Conservation (phyloP, 2,329 filamentous ascomycete species). For the Cercospora sojina region DNA sequence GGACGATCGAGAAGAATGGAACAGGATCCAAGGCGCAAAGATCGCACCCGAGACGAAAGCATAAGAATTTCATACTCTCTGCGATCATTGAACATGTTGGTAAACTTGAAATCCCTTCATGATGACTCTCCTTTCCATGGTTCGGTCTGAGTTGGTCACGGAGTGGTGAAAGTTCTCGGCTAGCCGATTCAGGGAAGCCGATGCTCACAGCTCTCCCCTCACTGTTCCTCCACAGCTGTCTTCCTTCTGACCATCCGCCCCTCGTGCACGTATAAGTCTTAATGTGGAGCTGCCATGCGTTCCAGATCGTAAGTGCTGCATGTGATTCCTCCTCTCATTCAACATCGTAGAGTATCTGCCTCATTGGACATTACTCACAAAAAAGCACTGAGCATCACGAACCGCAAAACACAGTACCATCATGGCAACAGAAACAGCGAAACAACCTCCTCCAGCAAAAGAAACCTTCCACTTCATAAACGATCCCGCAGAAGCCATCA, state of each 20-base stretch:
- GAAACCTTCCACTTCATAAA: slow-evolving; percentile 44
- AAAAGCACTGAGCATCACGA: not conserved
- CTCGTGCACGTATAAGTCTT: slow-evolving; percentile 1
- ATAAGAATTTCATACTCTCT: not conserved
- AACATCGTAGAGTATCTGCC: not conserved
- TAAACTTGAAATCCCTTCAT: not conserved
- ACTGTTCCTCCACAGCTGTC: slow-evolving; percentile 10
- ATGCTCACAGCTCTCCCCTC: not conserved
- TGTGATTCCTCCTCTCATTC: not conserved
- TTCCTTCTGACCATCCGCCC: slow-evolving; percentile 14
- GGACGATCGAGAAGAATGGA: slow-evolving; percentile 45
- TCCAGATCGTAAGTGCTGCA: not conserved
- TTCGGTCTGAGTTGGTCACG: not conserved
- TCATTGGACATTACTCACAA: not conserved
- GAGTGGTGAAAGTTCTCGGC: slow-evolving; percentile 2
- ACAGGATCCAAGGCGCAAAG: slow-evolving; percentile 29
- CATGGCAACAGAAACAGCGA: slow-evolving; percentile 31
- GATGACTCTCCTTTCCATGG: not conserved
- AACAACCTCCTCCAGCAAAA: slow-evolving; percentile 27
- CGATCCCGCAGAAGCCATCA: slow-evolving; percentile 37
- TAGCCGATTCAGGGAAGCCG: slow-evolving; percentile 15
- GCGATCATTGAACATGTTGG: too few relatives aligned
- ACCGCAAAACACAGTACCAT: not conserved
- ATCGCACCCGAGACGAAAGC: not conserved
- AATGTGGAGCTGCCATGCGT: not conserved